Base-by-base conservation (phyloP, 768 basidiomycete genomes). In the Suillus tomentosus region DNA sequence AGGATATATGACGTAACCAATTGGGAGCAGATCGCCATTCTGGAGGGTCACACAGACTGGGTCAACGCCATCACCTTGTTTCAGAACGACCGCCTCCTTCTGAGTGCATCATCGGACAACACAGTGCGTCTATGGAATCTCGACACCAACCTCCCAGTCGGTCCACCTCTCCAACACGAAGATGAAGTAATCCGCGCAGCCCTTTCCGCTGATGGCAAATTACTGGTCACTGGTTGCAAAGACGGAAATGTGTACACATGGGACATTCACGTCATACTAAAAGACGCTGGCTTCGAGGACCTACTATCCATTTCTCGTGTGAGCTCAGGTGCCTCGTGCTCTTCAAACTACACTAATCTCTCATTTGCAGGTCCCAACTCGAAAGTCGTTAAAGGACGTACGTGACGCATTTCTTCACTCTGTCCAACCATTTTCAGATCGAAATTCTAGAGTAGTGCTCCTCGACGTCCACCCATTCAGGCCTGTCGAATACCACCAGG, bases 131-230 rank as follows among this genome's bases (percentile, higher is more conserved):
- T 31, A 31, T 31, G 31, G 31, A 31, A 31, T 31, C 3, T 31
- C 0, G 31, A 31, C 31, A 31, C 47, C 0, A 22, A 48, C 22
- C n/a, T 48, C 47, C 11, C 11, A 22, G 22, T 22, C 5, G 47
- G n/a, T 2, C 22, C 22, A 24, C 47, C 22, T 2, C 47, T 48
- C 11, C 24, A 51, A 14, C 50, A 51, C 3, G 1, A 27, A 51
- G 7, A 15, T 3, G 0, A 0, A 0, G 1, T 51, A 1, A 0
- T 8, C 3, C 9, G 24, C 3, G 24, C 7, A 15, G 50, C 50
- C 14, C 3, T 51, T 51, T 51, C 24, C 0, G 0, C 50, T 15
- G 14, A 51, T 15, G 50, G 50, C 27, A 15, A 7, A 14, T 6
- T 17, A 3, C 50, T 51, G 9, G 50, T 51, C 24, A 51, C 50